A percentile compares a stretch with the other conserved stretches of the same genome.
phyloP scores from a whole-genome alignment of 2,329 filamentous ascomycete genomes.

The Blumeria hordei region DNA sequence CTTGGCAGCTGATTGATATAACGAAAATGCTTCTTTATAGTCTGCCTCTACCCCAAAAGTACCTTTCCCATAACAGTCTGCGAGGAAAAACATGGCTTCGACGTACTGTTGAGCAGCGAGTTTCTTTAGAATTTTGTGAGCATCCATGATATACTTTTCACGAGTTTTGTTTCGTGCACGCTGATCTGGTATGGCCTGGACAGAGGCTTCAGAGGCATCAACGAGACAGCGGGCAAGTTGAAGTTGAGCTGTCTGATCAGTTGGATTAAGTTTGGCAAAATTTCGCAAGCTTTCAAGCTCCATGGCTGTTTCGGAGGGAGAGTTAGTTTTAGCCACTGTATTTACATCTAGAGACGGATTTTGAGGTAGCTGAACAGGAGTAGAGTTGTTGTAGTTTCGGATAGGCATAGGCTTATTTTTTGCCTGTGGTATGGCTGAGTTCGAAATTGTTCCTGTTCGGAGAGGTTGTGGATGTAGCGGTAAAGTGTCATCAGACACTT shows the following conservation, averaged over 20 bases:
- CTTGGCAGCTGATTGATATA: constrained; percentile 90
- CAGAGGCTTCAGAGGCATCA: constrained; percentile 58
- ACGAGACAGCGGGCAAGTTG: constrained; percentile 60
- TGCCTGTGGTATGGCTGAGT: constrained; percentile 22
- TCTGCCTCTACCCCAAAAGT: constrained; percentile 57
- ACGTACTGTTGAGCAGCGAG: constrained; percentile 46
- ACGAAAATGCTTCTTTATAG: constrained; percentile 71
- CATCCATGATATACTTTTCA: constrained; percentile 66
- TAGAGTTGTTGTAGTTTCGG: constrained; percentile 15
- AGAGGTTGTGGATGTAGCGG: constrained; percentile 38
- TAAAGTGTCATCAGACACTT: constrained; percentile 17
- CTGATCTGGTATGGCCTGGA: constrained; percentile 38
- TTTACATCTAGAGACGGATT: constrained; percentile 2
- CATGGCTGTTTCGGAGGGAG: constrained; percentile 38
- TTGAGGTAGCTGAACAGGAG: constrained; percentile 5
- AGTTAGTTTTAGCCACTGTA: constrained; percentile 3
- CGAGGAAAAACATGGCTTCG: constrained; percentile 83
- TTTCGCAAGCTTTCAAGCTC: constrained; percentile 55
- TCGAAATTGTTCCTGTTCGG: constrained; percentile 35
- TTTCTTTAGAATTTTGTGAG: constrained; percentile 80
- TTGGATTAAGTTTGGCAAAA: constrained; percentile 43
- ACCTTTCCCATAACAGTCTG: constrained; percentile 71
- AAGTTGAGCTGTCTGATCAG: constrained; percentile 48
- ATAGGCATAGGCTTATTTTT: constrained; percentile 31
- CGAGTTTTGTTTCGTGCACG: constrained; percentile 49